These are phyloP conservation scores for Neurospora crassa DNA, from an alignment of 2,329 filamentous ascomycete species.

Conservation along the genomic window DNA sequence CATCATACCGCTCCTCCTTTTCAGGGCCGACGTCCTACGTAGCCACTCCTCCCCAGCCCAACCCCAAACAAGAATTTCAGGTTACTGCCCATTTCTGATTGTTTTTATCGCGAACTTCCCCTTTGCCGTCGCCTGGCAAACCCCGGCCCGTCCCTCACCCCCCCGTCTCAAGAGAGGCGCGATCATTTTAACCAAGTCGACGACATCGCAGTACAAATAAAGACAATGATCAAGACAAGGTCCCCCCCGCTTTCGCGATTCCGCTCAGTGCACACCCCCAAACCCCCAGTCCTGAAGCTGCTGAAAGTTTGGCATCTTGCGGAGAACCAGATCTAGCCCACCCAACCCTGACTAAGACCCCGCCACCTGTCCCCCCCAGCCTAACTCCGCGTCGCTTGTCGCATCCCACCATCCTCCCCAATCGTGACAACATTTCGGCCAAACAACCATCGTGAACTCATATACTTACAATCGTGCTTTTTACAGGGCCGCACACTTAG, in stretches of 20 bases:
- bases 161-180: not conserved
- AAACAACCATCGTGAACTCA: conserved; percentile 4
- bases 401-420: conserved; percentile 2
- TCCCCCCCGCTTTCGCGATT: conserved; percentile 7
- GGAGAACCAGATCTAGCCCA: conserved; percentile 6
- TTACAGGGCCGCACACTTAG: conserved; percentile 44
- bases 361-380: conserved; percentile 4
- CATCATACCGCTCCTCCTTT: conserved; percentile 1
- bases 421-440: conserved; percentile 2
- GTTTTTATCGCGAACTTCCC: conserved; percentile 9
- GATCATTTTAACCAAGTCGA: not conserved
- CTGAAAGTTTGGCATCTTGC: conserved; percentile 20
- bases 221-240: conserved; percentile 21
- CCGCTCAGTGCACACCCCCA: not conserved
- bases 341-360: not conserved
- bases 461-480: conserved; percentile 21
- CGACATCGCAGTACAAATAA: conserved; percentile 16
- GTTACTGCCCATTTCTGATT: not conserved
- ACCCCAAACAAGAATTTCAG: not conserved
- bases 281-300: not conserved
- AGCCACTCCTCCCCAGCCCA: not conserved
- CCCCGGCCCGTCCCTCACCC: conserved; percentile 3
- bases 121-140: conserved; percentile 13
- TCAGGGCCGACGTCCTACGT: not conserved
- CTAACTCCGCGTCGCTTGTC: conserved; percentile 15